These are phyloP conservation scores for Kwoniella botswanensis DNA, from an alignment of 768 basidiomycete species.

Conservation along the genomic window DNA sequence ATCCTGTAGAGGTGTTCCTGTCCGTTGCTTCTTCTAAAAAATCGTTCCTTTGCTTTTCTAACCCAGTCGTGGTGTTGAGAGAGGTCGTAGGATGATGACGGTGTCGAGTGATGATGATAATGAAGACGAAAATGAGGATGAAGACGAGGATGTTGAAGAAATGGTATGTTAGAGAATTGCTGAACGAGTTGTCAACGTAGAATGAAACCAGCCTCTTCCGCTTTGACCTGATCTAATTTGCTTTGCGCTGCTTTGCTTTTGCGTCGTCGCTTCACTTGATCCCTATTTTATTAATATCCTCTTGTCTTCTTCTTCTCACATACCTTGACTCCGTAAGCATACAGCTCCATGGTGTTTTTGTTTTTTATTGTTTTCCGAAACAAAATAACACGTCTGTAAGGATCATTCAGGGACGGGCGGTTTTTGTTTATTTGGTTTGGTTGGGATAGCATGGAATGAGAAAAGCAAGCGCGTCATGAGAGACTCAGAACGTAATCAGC, in stretches of 20 bases:
- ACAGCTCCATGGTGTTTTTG: background rate
- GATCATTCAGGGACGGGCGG: conserved; percentile 1
- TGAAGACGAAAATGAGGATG: background rate
- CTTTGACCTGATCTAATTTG: conserved; percentile 11
- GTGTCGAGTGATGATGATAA: background rate
- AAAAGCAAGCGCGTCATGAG: conserved; percentile 7
- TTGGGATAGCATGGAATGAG: no score
- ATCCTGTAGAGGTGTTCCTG: conserved; percentile 5
- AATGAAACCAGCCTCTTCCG: conserved; percentile 13
- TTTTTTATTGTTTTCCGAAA: conserved; percentile 13
- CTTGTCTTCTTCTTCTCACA: background rate
- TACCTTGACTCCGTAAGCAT: background rate
- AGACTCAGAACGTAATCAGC: background rate
- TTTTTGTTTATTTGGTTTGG: conserved; percentile 1
- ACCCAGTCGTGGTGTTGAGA: background rate
- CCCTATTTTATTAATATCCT: conserved; percentile 3
- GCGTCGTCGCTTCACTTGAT: background rate
- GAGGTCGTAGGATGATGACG: background rate
- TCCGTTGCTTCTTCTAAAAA: background rate
- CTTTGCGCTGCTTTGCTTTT: background rate
- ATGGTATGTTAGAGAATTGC: background rate
- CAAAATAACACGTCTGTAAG: conserved; percentile 10
- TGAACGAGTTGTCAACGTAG: background rate
- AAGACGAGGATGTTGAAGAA: background rate
- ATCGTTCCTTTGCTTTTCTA: no score